phyloP scores from a whole-genome alignment of 2,329 filamentous ascomycete species.

The Acrocalymma vagum region DNA sequence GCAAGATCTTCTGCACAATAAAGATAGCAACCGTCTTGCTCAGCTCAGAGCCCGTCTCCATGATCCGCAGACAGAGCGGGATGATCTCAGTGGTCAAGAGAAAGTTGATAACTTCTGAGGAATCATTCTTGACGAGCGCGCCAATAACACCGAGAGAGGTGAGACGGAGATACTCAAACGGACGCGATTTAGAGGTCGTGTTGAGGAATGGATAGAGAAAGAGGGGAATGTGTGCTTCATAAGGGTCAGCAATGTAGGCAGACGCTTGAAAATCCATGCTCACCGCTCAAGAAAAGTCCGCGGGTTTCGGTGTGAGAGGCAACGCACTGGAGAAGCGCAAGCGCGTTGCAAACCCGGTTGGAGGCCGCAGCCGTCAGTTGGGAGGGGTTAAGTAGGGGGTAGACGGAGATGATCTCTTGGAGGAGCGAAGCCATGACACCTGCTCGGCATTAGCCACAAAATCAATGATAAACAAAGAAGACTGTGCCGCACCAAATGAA shows the following conservation, averaged over 20 bases:
- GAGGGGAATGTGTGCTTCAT: constrained; percentile 88
- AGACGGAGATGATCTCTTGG: constrained; percentile 98
- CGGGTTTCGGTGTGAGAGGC: constrained; percentile 97
- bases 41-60: constrained; percentile 98
- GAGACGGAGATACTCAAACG: constrained; percentile 95
- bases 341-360: constrained; percentile 95
- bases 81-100: constrained; percentile 98
- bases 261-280: not conserved
- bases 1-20: constrained; percentile 97
- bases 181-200: constrained; percentile 96
- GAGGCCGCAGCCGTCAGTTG: constrained; percentile 97
- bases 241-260: constrained; percentile 19
- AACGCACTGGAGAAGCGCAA: constrained; percentile 95
- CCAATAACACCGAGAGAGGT: constrained; percentile 97
- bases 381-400: constrained; percentile 93
- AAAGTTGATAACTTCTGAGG: constrained; percentile 98
- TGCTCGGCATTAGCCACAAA: constrained; percentile 49
- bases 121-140: constrained; percentile 98
- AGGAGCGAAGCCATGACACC: constrained; percentile 98
- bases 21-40: constrained; percentile 99
- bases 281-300: constrained; percentile 91
- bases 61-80: constrained; percentile 94
- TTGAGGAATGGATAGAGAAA: constrained; percentile 99
- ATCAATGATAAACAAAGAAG: too few species aligned
- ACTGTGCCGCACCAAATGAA: constrained; percentile 77